Evolutionary conservation across 1,139 yeast species (phyloP).

Genomic region (Pichia sp.): DNA sequence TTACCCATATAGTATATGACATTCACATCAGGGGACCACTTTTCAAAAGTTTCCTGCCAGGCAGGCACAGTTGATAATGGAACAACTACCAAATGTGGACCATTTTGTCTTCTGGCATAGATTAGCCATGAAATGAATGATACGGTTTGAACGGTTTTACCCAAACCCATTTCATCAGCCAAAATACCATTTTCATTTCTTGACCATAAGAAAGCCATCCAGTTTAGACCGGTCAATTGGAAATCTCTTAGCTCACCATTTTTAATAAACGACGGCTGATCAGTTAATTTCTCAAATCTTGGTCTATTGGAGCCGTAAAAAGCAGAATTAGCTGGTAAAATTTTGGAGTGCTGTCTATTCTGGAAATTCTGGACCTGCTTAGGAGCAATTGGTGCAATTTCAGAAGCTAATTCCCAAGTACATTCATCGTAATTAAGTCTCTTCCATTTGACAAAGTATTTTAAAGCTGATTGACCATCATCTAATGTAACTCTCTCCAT

Average conservation of each 20-base stretch:
- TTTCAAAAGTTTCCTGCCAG: constrained; percentile 98
- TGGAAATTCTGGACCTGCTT: constrained; percentile 79
- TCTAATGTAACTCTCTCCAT: constrained; percentile 63
- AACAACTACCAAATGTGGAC: constrained; percentile 94
- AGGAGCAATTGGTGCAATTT: constrained; percentile 79
- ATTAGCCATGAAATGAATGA: constrained; percentile 91
- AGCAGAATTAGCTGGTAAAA: constrained; percentile 75
- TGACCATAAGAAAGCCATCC: constrained; percentile 99
- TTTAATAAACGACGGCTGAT: constrained; percentile 85
- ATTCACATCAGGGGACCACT: constrained; percentile 96
- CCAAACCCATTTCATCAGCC: constrained; percentile 99
- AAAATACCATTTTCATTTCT: constrained; percentile 94
- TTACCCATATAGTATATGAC: constrained; percentile 92
- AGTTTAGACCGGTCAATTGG: constrained; percentile 94
- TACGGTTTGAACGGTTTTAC: constrained; percentile 96
- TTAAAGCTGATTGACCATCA: constrained; percentile 59
- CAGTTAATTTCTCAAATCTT: constrained; percentile 73
- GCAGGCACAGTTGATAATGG: constrained; percentile 96
- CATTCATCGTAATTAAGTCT: constrained; percentile 90
- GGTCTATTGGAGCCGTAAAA: constrained; percentile 76
- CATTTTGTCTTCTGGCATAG: constrained; percentile 90
- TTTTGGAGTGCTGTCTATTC: constrained; percentile 72
- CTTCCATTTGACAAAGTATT: constrained; percentile 89
- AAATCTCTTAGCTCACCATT: constrained; percentile 93
- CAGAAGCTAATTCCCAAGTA: constrained; percentile 94